Evolutionary conservation across 768 basidiomycete genomes (phyloP).

Genomic region (Auricularia heimuer): DNA sequence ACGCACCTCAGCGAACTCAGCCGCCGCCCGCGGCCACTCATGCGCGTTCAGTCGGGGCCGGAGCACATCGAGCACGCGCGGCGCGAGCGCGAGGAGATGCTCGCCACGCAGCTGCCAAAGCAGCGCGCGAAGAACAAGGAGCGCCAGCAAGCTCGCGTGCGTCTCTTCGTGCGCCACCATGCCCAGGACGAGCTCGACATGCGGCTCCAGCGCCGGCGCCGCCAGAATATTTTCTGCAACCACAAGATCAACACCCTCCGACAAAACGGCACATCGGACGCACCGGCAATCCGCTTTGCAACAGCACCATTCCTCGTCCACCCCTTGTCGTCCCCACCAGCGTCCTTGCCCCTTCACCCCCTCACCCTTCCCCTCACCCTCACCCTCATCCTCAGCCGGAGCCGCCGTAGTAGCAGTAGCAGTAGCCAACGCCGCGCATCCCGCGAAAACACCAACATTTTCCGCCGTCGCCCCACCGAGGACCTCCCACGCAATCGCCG

Average conservation of each 20-base stretch:
- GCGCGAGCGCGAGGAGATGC: slow-evolving; percentile 46
- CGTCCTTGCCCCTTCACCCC: slow-evolving; percentile 9
- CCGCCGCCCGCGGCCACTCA: neutral
- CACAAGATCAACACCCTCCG: neutral
- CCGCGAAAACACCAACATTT: slow-evolving; percentile 20
- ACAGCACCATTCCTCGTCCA: slow-evolving; percentile 35
- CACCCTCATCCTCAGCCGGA: too few relatives aligned
- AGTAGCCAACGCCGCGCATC: slow-evolving; percentile 13
- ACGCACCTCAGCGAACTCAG: slow-evolving; percentile 13
- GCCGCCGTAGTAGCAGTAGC: neutral
- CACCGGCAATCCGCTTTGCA: slow-evolving; percentile 58
- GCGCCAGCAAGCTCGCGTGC: slow-evolving; percentile 47
- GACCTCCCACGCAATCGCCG: slow-evolving; percentile 63
- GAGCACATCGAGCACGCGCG: slow-evolving; percentile 37
- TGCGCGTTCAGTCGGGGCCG: slow-evolving; percentile 16
- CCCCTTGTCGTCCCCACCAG: neutral
- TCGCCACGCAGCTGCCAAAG: slow-evolving; percentile 46
- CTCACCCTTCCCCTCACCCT: too few relatives aligned
- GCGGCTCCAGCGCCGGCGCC: slow-evolving; percentile 34
- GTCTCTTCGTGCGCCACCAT: slow-evolving; percentile 41
- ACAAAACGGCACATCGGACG: slow-evolving; percentile 9
- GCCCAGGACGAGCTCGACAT: slow-evolving; percentile 40
- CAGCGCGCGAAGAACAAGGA: slow-evolving; percentile 54
- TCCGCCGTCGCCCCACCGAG: slow-evolving; percentile 19
- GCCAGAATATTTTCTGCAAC: slow-evolving; percentile 51